Conservation (phyloP, 2,329 filamentous ascomycete species). For the Hymenoscyphus albidus region DNA sequence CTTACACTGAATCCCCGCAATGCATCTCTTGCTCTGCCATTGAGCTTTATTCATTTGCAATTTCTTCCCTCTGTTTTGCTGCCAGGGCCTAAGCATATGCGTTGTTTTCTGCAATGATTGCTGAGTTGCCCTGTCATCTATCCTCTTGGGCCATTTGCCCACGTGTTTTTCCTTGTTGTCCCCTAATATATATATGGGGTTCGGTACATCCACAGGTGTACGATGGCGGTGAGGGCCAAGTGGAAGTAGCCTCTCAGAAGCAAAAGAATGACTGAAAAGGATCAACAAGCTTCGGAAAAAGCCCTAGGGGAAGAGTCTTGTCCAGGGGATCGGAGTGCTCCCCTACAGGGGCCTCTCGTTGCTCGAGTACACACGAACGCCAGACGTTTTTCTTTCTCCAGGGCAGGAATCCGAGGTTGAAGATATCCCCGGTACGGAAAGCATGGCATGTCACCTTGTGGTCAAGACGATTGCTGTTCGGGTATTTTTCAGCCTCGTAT, state of each 20-base stretch:
- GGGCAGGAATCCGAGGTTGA: conserved; percentile 15
- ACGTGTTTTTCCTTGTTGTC: not conserved
- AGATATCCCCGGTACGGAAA: not conserved
- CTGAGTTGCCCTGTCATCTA: not conserved
- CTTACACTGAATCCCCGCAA: not conserved
- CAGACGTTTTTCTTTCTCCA: not conserved
- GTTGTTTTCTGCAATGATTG: not conserved
- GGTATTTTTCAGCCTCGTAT: not conserved
- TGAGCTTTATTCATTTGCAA: conserved; percentile 2
- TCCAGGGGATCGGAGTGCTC: not conserved
- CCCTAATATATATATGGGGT: not conserved
- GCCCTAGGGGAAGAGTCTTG: not conserved
- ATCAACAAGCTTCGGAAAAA: not conserved
- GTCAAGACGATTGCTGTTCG: not conserved
- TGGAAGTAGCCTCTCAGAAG: conserved; percentile 1
- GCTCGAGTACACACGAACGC: not conserved
- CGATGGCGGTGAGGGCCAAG: not conserved
- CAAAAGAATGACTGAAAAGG: not conserved
- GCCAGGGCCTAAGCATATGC: not conserved
- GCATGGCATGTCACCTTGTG: not conserved
- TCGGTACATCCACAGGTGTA: not conserved
- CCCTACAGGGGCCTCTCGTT: not conserved
- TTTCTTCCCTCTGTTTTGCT: conserved; percentile 4
- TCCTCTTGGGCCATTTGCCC: not conserved
- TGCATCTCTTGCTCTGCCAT: not conserved